Conservation (phyloP, 495 filamentous ascomycete genomes). For the Penicillium egyptiacum region DNA sequence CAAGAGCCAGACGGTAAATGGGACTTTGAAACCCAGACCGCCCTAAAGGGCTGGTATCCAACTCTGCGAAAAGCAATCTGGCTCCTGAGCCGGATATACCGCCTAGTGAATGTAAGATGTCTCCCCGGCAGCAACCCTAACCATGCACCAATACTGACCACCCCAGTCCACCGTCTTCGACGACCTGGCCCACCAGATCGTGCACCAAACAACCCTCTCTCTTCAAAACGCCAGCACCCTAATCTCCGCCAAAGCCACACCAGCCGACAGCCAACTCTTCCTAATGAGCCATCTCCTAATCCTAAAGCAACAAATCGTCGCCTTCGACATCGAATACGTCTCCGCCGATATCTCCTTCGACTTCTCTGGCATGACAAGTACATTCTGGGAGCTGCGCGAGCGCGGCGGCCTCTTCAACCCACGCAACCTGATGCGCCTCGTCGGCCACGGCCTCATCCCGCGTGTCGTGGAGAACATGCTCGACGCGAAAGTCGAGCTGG, state of each 20-base stretch:
- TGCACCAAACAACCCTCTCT: slow-evolving; percentile 70
- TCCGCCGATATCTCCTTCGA: slow-evolving; percentile 71
- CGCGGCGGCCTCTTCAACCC: slow-evolving; percentile 71
- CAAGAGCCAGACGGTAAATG: slow-evolving; percentile 49
- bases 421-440: slow-evolving; percentile 55
- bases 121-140: not conserved
- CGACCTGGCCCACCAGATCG: slow-evolving; percentile 74
- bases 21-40: slow-evolving; percentile 54
- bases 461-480: slow-evolving; percentile 67
- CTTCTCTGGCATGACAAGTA: slow-evolving; percentile 75
- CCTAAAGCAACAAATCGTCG: slow-evolving; percentile 86
- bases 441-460: slow-evolving; percentile 59
- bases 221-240: slow-evolving; percentile 53
- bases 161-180: slow-evolving; percentile 68
- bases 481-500: slow-evolving; percentile 79
- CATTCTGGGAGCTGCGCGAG: slow-evolving; percentile 72
- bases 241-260: slow-evolving; percentile 55
- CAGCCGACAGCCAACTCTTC: slow-evolving; percentile 74
- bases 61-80: slow-evolving; percentile 76
- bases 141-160: slow-evolving; percentile 11
- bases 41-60: slow-evolving; percentile 59
- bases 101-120: slow-evolving; percentile 63
- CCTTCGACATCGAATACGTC: slow-evolving; percentile 88
- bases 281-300: slow-evolving; percentile 88
- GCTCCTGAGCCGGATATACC: slow-evolving; percentile 81